Base-by-base conservation (phyloP, 495 filamentous ascomycete genomes). In the Aspergillus coremiiformis region DNA sequence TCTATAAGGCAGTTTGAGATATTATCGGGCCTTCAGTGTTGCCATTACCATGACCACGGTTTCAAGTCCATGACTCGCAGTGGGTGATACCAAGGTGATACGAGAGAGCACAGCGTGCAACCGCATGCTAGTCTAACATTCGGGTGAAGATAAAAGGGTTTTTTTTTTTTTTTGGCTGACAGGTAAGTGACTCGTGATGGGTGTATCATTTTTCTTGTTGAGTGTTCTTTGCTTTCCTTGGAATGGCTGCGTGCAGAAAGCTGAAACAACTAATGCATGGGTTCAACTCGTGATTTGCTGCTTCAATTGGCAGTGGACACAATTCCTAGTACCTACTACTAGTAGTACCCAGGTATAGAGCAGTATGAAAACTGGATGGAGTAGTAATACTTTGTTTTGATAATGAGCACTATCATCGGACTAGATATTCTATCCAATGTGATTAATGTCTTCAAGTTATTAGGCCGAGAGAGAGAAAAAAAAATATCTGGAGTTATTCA, bases 221-320 rank as follows among this genome's bases (percentile, higher is more conserved):
- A 15, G 24, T 24, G n/a, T 51, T 11, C 19, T 23, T 11, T 27
- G 29, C 27, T 17, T 47, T 44, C 45, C 52, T 44, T 39, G 47
- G 44, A 51, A 46, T 27, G 56, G 56, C 44, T 51, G 49, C 51
- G 15, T 58, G 52, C 56, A 54, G 56, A 54, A 41, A 49, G 54
- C 48, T 58, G 56, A 58, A 58, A 58, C 56, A 21, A 30, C 52
- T 41, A 49, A 49, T 24, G 33, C 33, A 14, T 49, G 30, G 37
- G 20, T 35, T 14, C 17, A 21, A 20, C 19, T 21, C 37, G n/a
- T 41, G 37, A 41, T 41, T 41, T 41, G 37, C 37, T 10, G 19
- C 11, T 21, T 6, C 37, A 3, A 15, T 7, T 41, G 17, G 17
- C 19, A 21, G 37, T 41, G 17, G 37, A 10, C 17, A 21, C 37